Base-by-base conservation (phyloP, 441 rosid genomes). In the Euphorbia celastroides region DNA sequence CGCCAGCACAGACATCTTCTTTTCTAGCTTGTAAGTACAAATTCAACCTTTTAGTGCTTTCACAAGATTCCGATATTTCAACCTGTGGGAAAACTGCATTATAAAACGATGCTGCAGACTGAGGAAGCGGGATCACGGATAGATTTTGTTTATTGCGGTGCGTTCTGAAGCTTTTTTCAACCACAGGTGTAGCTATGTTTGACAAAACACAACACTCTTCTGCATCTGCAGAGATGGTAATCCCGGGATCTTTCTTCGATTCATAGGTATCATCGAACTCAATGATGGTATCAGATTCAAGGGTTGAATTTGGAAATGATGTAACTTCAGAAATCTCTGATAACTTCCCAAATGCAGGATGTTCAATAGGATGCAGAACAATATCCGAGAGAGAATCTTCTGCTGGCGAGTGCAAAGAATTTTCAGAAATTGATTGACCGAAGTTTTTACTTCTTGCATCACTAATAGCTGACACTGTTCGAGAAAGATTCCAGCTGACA, bases 71-170 rank as follows among this genome's bases (percentile, higher is more conserved):
- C 67, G 77, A 66, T 48, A 84, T 78, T 60, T 87, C 86, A 65
- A 80, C 44, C 50, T 63, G 73, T 0, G 81, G 83, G 13, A 79
- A 73, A 52, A 70, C 56, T 34, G 83, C 88, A 55, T 62, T 75
- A 62, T 75, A 83, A 70, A 83, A 87, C 57, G 84, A 74, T 70
- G 92, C 92, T 13, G 88, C 91, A 70, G 83, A 80, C 65, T 66
- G 86, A 66, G 93, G 86, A 72, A 85, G 83, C 59, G 83, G 80
- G 34, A 84, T 74, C 72, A 52, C 77, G 20, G 79, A 68, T 60
- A 75, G 31, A 70, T 79, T 57, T 14, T 70, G 55, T 51, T 77
- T 81, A 57, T 51, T 72, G 26, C 27, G 73, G 27, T 38, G 57
- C 65, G 80, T 36, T 17, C 51, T 68, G 54, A 67, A 82, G 19